These are phyloP conservation scores for Dictyostelium capitatum DNA, from an alignment of 78 protist species.

Conservation along the genomic window DNA sequence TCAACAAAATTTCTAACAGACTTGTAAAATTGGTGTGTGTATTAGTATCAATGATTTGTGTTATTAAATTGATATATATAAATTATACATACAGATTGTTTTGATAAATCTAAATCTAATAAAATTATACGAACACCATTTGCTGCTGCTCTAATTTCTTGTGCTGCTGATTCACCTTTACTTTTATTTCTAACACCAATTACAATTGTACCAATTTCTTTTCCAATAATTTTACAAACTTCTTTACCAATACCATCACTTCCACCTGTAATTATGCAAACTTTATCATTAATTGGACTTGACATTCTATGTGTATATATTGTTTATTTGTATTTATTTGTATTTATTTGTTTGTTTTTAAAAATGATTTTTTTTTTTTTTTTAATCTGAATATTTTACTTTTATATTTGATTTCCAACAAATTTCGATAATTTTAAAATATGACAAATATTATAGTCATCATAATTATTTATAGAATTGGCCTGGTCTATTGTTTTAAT, in stretches of 20 bases:
- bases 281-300: background rate
- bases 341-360: background rate
- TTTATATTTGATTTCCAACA: background rate
- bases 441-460: too few species aligned
- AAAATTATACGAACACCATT: background rate
- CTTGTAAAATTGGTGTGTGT: background rate
- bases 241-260: slow-evolving; percentile 55
- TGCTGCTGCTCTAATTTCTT: background rate
- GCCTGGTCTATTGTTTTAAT: too few species aligned
- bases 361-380: background rate
- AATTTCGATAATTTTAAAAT: too few species aligned
- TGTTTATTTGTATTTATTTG: background rate
- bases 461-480: too few species aligned
- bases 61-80: background rate
- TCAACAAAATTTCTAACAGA: slow-evolving; percentile 55
- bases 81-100: background rate
- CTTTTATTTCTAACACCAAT: slow-evolving; percentile 10
- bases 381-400: background rate
- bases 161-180: slow-evolving; percentile 10
- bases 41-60: background rate
- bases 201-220: background rate
- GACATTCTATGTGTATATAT: background rate
- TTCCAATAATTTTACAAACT: slow-evolving; percentile 33
- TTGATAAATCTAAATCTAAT: slow-evolving; percentile 25
- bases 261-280: slow-evolving; percentile 26